Base-by-base conservation (phyloP, 2,329 filamentous ascomycete species). In the Colletotrichum sidae region DNA sequence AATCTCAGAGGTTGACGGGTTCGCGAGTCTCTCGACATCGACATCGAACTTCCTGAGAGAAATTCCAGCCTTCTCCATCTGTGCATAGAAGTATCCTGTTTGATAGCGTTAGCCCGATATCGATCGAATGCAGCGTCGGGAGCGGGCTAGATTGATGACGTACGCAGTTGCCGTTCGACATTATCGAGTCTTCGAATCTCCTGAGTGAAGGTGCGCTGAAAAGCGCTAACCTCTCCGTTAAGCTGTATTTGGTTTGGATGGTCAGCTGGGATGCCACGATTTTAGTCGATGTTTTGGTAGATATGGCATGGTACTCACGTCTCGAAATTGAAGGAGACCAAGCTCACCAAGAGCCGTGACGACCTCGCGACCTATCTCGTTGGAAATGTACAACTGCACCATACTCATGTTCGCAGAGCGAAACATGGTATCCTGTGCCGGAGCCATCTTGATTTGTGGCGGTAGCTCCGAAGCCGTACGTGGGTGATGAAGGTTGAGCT, bases 341-440 rank as follows among this genome's bases (percentile, higher is more conserved):
- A 99, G 88, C 86, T 99, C 96, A 76, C 96, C 96, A 70, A 99
- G 85, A 61, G 95, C 95, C 76, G 94, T 97, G 69, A 98, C 94
- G 73, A 97, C 95, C 84, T 99, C 96, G 77, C 96, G 90, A 73
- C 96, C 95, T 73, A 99, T 98, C 86, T 99, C 96, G 78, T 97
- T 98, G 76, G 96, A 93, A 75, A 99, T 96, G 83, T 98, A 99
- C 76, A 99, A 91, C 90, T 99, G 96, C 76, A 97, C 97, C 91
- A 99, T 91, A 87, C 94, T 97, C 96, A 99, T 99, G 81, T 97
- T 93, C 92, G 94, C 93, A 78, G 96, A 99, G 88, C 96, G 95
- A 90, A 99, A 98, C 85, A 97, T 92, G 81, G 94, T 97, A 83
- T 98, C 94, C 83, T 93, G 83, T 78, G 83, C 81, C 71, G 86